Percentiles rank a stretch among this genome's conserved stretches.
Evolutionary conservation across 2,329 filamentous ascomycete genomes (phyloP).

Genomic region (Penicillium crustosum): DNA sequence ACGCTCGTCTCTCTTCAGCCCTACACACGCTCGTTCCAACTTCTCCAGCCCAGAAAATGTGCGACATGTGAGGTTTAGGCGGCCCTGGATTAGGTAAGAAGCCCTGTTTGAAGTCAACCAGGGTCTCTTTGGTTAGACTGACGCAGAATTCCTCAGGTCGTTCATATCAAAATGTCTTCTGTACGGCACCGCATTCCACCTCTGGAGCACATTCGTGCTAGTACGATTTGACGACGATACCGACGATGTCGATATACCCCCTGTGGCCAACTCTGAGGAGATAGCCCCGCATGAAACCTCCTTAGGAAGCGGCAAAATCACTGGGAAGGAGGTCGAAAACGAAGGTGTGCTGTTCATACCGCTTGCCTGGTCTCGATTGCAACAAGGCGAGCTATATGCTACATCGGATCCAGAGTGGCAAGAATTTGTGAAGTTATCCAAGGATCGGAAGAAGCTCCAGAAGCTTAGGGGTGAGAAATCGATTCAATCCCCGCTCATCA

Average conservation of each 20-base stretch:
- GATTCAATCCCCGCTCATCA: conserved; percentile 6
- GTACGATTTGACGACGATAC: conserved; percentile 30
- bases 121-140: neutral
- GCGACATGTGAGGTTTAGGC: conserved; percentile 36
- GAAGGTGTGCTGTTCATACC: conserved; percentile 59
- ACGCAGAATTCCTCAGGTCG: conserved; percentile 22
- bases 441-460: conserved; percentile 51
- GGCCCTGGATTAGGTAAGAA: conserved; percentile 37
- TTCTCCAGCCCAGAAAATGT: conserved; percentile 23
- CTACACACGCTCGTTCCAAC: conserved; percentile 14
- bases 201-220: conserved; percentile 36
- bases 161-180: conserved; percentile 32
- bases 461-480: conserved; percentile 45
- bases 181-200: conserved; percentile 35
- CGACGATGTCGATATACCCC: conserved; percentile 19
- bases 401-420: conserved; percentile 62
- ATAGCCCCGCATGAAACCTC: conserved; percentile 1
- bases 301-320: conserved; percentile 1
- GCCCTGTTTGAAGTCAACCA: neutral
- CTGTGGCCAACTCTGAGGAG: conserved; percentile 9
- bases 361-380: conserved; percentile 53
- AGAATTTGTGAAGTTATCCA: conserved; percentile 59
- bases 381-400: conserved; percentile 33
- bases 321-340: conserved; percentile 35
- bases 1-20: conserved; percentile 21